These are phyloP conservation scores for Pleurotus citrinopileatus DNA, from an alignment of 768 basidiomycete species.

Conservation along the genomic window DNA sequence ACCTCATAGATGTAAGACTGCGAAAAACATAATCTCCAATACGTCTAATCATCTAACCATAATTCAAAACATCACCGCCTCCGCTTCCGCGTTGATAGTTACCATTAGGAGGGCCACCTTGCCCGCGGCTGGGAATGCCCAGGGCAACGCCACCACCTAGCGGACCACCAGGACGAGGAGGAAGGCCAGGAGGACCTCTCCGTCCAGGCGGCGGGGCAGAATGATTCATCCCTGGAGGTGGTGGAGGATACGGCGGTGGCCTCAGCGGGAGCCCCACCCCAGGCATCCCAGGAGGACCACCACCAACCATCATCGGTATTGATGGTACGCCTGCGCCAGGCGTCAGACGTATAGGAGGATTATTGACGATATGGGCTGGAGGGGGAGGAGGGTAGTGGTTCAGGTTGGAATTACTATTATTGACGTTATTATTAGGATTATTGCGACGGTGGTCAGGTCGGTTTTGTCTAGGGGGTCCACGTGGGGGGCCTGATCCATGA, in stretches of 20 bases:
- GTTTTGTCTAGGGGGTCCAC: constrained; percentile 21
- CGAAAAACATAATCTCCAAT: no score
- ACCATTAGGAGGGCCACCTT: constrained; percentile 11
- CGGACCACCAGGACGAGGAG: constrained; percentile 2
- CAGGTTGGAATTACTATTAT: constrained; percentile 11
- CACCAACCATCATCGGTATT: neutral
- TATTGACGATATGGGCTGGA: constrained; percentile 15
- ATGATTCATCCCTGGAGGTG: neutral
- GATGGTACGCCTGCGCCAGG: constrained; percentile 3
- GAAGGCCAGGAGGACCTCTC: neutral
- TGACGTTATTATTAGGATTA: constrained; percentile 17
- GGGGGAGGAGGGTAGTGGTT: constrained; percentile 14
- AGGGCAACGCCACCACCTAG: constrained; percentile 11
- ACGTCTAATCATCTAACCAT: neutral
- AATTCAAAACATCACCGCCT: constrained; percentile 8
- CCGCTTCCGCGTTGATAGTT: neutral
- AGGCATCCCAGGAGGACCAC: neutral
- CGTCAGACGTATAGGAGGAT: constrained; percentile 27
- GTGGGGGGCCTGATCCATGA: constrained; percentile 3
- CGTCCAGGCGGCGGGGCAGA: constrained; percentile 13
- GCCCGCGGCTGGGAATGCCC: constrained; percentile 11
- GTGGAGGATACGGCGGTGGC: constrained; percentile 10
- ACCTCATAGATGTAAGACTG: no score
- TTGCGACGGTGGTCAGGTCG: constrained; percentile 20
- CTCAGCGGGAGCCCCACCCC: constrained; percentile 15